Percentiles rank a stretch among this genome's conserved stretches.
These are phyloP conservation scores for Iberis pinnata DNA, from an alignment of 345 rosid genomes.

Conservation along the genomic window DNA sequence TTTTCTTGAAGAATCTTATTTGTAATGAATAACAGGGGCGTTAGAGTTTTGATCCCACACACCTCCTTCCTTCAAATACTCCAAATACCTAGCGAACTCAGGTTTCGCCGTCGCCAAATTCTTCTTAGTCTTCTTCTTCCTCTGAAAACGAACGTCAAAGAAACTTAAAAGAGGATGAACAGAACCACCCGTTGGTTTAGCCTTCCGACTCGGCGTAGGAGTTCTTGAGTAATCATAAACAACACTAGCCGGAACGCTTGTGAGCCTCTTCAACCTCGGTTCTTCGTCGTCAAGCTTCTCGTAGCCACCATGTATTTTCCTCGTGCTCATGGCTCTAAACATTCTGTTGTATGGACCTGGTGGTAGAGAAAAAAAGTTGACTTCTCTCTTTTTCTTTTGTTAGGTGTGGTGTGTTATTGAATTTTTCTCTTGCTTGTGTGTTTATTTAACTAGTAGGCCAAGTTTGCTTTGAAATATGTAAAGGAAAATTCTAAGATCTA, in stretches of 20 bases:
- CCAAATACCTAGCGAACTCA: constrained; percentile 62
- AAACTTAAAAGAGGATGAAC: constrained; percentile 62
- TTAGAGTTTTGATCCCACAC: constrained; percentile 53
- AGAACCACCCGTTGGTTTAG: constrained; percentile 33
- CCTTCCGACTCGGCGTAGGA: not conserved
- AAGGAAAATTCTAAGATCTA: constrained; percentile 10
- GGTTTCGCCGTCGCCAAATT: constrained; percentile 61
- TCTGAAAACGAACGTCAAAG: constrained; percentile 31
- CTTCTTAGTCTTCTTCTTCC: constrained; percentile 33
- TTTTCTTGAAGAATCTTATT: constrained; percentile 19
- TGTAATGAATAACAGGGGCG: constrained; percentile 48
- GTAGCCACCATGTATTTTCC: constrained; percentile 39
- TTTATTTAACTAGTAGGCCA: constrained; percentile 19
- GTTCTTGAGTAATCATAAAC: constrained; percentile 25
- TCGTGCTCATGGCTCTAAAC: constrained; percentile 70
- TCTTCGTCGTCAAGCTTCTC: constrained; percentile 42
- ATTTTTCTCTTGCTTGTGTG: constrained; percentile 12
- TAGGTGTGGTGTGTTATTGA: constrained; percentile 25
- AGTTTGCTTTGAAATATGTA: constrained; percentile 19
- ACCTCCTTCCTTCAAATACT: constrained; percentile 70
- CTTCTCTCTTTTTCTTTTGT: not conserved
- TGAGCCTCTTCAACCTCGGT: constrained; percentile 32
- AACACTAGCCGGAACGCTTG: constrained; percentile 39
- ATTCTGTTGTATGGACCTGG: too few relatives aligned
- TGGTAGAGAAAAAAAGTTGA: not conserved